phyloP scores from a whole-genome alignment of 257 asterid species.

The Phtheirospermum japonicum region DNA sequence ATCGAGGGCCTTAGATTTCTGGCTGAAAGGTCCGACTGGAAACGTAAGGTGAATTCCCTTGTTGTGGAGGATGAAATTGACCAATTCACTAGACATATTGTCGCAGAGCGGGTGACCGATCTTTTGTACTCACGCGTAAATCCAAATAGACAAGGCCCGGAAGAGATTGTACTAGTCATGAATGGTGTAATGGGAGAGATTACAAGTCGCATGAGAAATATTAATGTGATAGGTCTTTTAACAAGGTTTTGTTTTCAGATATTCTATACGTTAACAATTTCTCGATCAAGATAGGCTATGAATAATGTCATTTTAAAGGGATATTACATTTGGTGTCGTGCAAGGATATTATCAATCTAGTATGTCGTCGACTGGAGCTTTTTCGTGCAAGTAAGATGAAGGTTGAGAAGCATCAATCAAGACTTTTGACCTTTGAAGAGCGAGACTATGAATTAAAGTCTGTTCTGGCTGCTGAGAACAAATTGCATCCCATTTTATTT shows the following conservation, averaged over 20 bases:
- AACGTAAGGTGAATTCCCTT: constrained; percentile 83
- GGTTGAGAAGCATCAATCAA: constrained; percentile 53
- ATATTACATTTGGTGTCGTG: constrained; percentile 33
- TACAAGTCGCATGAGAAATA: constrained; percentile 73
- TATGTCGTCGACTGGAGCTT: constrained; percentile 69
- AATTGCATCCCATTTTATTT: constrained; percentile 86
- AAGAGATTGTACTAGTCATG: constrained; percentile 84
- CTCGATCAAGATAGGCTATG: constrained; percentile 22
- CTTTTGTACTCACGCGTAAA: constrained; percentile 95
- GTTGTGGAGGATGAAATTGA: constrained; percentile 91
- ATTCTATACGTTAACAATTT: constrained; percentile 22
- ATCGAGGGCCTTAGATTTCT: constrained; percentile 36
- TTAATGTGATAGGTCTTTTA: constrained; percentile 83
- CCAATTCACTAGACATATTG: constrained; percentile 75
- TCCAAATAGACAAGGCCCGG: constrained; percentile 85
- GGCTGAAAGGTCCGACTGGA: constrained; percentile 69
- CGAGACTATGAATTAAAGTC: constrained; percentile 61
- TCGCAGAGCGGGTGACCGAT: constrained; percentile 95
- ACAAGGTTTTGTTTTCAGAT: constrained; percentile 56
- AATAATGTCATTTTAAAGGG: constrained; percentile 22
- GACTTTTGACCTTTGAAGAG: constrained; percentile 60
- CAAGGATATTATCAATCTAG: constrained; percentile 70
- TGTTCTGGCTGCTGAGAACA: constrained; percentile 77
- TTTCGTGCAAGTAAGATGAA: constrained; percentile 64
- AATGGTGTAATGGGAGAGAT: constrained; percentile 84